Evolutionary conservation across 805 yeast species (phyloP), one percentile per base, ranked within the genome.

Genomic region (Suhomyces emberorum): DNA sequence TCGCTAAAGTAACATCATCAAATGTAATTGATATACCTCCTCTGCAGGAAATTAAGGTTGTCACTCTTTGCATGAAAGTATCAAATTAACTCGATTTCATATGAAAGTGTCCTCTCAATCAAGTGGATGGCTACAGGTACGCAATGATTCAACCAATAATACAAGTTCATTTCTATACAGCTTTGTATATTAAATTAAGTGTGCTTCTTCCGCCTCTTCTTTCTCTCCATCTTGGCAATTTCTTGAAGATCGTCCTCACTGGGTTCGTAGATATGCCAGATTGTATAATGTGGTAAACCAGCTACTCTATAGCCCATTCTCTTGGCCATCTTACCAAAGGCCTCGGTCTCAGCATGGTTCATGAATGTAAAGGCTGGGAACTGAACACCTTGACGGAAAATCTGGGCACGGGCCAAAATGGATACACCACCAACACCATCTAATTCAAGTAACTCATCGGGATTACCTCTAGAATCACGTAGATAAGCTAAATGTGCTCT

Each of bases 191-290:
- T 20, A 7, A 28, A 29, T 27, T 20, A 21, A 21, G 22, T 21
- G 28, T 15, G 28, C 36, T 34, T 31, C 28, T 32, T 31, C 31
- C 35, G 31, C 61, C 86, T 73, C 58, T 74, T 78, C 49, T 72
- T 74, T 47, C 88, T 69, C 59, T 84, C 95, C 57, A 77, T 67
- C 47, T 69, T 70, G 2, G 87, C 83, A 36, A 85, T 83, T 48
- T 79, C 78, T 47, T 72, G 69, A 46, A 85, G 65, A 61, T 85
- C 95, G 52, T 85, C 91, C 57, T 82, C 89, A 63, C 89, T 82
- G 11, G 95, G 95, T 54, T 85, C 95, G 56, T 82, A 85, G 32
- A 88, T 82, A 60, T 88, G 96, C 98, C 98, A 91, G 37, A 91
- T 83, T 22, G 88, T 95, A 58, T 91, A 88, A 62, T 88, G 89